Evolutionary conservation across 106 monocot species (phyloP).

Genomic region (Dendrobium chrysotoxum): DNA sequence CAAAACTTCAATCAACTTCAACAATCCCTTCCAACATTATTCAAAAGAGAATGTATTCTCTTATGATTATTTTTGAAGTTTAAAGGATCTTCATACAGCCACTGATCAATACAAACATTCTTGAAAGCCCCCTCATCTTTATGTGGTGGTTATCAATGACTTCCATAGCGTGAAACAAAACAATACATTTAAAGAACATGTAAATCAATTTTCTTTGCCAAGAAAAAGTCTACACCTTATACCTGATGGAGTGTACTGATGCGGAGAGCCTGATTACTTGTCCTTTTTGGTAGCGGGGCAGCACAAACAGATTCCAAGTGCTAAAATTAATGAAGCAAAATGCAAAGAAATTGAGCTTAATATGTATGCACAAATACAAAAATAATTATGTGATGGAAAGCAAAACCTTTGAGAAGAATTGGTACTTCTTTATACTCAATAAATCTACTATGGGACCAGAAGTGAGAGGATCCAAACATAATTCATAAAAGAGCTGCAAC

Average conservation of each 20-base stretch:
- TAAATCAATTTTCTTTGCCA: not conserved
- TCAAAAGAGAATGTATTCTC: too few relatives aligned
- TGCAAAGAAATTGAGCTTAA: slow-evolving; percentile 2
- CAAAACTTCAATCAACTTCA: too few relatives aligned
- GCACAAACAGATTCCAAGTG: slow-evolving; percentile 58
- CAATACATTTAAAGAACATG: not conserved
- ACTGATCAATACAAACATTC: not conserved
- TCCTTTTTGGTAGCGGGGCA: slow-evolving; percentile 79
- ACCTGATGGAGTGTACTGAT: slow-evolving; percentile 96
- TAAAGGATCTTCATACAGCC: not conserved
- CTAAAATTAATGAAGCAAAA: slow-evolving; percentile 27
- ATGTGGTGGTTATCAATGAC: not conserved
- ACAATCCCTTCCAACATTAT: too few relatives aligned
- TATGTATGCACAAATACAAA: not conserved
- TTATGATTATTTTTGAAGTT: too few relatives aligned
- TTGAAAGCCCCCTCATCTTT: not conserved
- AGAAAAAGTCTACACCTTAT: not conserved
- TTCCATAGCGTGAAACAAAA: not conserved
- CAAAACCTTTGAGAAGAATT: slow-evolving; percentile 74
- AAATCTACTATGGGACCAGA: slow-evolving; percentile 68
- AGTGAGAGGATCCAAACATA: slow-evolving; percentile 75
- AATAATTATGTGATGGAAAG: not conserved
- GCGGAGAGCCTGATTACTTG: slow-evolving; percentile 61
- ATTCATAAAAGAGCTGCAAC: slow-evolving; percentile 84
- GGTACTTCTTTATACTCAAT: slow-evolving; percentile 72